Conservation (phyloP, 371 early-diverging fungal genomes). For the Quaeritorhiza haematococci region DNA sequence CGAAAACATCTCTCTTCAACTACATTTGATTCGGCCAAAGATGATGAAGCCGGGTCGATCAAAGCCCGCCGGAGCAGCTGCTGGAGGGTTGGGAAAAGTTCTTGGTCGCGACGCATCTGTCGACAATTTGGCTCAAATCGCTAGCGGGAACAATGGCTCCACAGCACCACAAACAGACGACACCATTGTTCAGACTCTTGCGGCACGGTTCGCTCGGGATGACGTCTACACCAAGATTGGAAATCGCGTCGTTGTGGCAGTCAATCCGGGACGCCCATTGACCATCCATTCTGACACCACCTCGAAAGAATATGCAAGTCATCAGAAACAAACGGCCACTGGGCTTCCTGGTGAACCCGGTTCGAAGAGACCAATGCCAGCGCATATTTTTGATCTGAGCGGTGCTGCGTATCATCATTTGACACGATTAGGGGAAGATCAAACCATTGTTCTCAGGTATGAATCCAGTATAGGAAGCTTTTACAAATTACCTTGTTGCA, state of each 20-base stretch:
- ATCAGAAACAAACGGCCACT: slow-evolving; percentile 5
- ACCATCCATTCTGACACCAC: slow-evolving; percentile 53
- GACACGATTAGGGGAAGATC: slow-evolving; percentile 46
- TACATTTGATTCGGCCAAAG: too few relatives aligned
- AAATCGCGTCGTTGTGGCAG: slow-evolving; percentile 49
- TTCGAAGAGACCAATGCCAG: slow-evolving; percentile 52
- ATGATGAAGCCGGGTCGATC: too few relatives aligned
- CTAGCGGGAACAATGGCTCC: too few relatives aligned
- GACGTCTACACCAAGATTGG: slow-evolving; percentile 62
- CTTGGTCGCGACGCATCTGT: too few relatives aligned
- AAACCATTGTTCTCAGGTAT: slow-evolving; percentile 50
- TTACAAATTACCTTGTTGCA: not conserved
- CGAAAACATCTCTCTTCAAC: too few relatives aligned
- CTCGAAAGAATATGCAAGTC: slow-evolving; percentile 62
- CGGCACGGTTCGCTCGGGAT: slow-evolving; percentile 53
- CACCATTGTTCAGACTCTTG: slow-evolving; percentile 46
- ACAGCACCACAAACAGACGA: too few relatives aligned
- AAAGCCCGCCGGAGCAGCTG: too few relatives aligned
- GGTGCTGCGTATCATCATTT: slow-evolving; percentile 73
- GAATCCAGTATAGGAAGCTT: slow-evolving; percentile 6
- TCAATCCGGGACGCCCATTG: slow-evolving; percentile 36
- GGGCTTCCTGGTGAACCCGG: slow-evolving; percentile 57
- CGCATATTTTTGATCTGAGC: slow-evolving; percentile 86
- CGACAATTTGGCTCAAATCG: too few relatives aligned
- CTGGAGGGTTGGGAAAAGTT: too few relatives aligned